Base-by-base conservation (phyloP, 805 yeast species). In the Candida corydali region DNA sequence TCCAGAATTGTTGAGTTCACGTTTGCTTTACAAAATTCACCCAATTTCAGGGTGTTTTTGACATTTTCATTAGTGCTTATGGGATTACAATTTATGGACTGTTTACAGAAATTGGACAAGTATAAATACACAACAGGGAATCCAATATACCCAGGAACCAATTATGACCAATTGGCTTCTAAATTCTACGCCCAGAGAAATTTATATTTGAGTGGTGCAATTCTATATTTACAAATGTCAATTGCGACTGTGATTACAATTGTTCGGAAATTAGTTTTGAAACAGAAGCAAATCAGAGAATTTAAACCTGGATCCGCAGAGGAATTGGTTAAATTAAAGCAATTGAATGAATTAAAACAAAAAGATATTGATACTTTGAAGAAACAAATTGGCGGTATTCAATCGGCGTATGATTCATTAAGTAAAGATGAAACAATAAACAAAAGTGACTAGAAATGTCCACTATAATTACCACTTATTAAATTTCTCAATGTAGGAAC, bases 111-210 rank as follows among this genome's bases (percentile, higher is more conserved):
- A 35, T 54, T 64, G 38, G 47, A 54, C 34, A 50, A 49, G 37
- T 54, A 42, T 39, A 46, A 46, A 32, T 43, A 44, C 24, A 44
- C 39, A 26, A 19, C 42, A 8, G 50, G 41, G 19, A 52, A 47
- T 32, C 57, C 64, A 4, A 52, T 53, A 40, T 57, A 34, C 29
- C 36, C 44, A 8, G 24, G 45, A 9, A 42, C 41, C n/a, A 63
- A 70, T 28, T 57, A 65, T 26, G 82, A 79, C 16, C 73, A 67
- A 42, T 56, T 76, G 44, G 84, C 82, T 4, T 62, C 75, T 32
- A 74, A 78, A 42, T 78, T 80, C 39, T 79, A 77, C 47, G 69
- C 79, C 26, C 85, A 79, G 54, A 65, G 86, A 51, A 79, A 79
- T 45, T 62, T 76, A 28, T 79, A 79, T 52, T 66, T 79, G 37